Conservation (phyloP, 2,329 filamentous ascomycete genomes). For the Aspergillus chevalieri region DNA sequence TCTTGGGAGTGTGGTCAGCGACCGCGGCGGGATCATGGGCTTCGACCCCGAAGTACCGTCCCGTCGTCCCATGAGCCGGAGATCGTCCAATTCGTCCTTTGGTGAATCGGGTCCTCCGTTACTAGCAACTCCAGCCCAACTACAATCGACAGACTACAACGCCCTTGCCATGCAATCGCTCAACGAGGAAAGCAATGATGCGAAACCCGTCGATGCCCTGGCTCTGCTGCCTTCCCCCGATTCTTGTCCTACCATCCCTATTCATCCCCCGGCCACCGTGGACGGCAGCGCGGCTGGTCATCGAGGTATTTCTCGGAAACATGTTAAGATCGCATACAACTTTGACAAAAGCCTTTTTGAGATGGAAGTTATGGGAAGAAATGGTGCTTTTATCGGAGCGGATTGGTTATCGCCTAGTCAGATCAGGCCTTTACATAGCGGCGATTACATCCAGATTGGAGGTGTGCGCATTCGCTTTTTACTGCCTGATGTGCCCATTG, state of each 20-base stretch:
- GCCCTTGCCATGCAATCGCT: constrained; percentile 42
- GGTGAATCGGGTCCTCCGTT: constrained; percentile 28
- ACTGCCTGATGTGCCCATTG: constrained; percentile 47
- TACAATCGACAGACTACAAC: constrained; percentile 41
- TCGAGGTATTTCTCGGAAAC: constrained; percentile 56
- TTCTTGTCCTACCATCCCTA: constrained; percentile 53
- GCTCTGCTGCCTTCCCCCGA: constrained; percentile 46
- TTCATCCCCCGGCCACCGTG: constrained; percentile 49
- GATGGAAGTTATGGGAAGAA: constrained; percentile 54
- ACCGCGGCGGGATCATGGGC: constrained; percentile 51
- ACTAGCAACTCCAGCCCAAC: constrained; percentile 33
- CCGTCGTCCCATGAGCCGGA: constrained; percentile 36
- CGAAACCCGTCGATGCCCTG: constrained; percentile 42
- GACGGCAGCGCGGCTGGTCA: constrained; percentile 45
- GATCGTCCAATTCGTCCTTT: constrained; percentile 48
- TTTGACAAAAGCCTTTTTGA: constrained; percentile 52
- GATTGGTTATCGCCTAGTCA: constrained; percentile 44
- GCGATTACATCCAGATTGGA: constrained; percentile 55
- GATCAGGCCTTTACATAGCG: constrained; percentile 47
- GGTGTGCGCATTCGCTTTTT: constrained; percentile 53
- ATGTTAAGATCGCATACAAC: constrained; percentile 57
- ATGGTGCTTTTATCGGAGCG: constrained; percentile 52
- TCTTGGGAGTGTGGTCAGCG: constrained; percentile 49
- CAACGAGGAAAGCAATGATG: constrained; percentile 24
- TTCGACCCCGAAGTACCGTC: constrained; percentile 40